Evolutionary conservation across 2,329 filamentous ascomycete species (phyloP).

Genomic region (Diplocarpon rosae): DNA sequence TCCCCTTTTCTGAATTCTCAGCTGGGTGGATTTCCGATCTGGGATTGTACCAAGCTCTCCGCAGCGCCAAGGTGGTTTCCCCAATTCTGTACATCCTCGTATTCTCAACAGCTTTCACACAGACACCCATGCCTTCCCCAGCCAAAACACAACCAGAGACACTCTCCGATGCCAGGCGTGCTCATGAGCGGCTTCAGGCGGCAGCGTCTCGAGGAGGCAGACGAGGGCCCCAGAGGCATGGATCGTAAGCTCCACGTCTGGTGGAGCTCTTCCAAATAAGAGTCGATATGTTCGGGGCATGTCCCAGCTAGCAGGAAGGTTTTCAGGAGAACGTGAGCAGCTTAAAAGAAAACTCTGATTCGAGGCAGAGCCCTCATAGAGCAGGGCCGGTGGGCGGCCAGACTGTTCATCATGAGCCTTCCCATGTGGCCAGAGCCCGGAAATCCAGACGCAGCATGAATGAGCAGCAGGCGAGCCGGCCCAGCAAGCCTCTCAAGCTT

Average conservation of each 20-base stretch:
- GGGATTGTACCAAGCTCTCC: no score
- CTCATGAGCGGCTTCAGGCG: constrained; percentile 10
- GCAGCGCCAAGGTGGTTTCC: background rate
- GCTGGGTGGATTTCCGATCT: no score
- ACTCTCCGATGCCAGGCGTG: constrained; percentile 1
- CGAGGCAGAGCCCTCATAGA: background rate
- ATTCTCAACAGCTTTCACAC: background rate
- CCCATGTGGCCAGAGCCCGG: background rate
- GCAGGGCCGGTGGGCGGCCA: background rate
- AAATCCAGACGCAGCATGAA: constrained; percentile 1
- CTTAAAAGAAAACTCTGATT: background rate
- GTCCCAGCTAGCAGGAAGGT: no score
- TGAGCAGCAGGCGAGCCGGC: background rate
- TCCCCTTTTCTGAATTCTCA: no score
- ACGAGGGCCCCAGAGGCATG: background rate
- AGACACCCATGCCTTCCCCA: background rate
- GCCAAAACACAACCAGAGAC: background rate
- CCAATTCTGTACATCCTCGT: background rate
- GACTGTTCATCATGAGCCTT: background rate
- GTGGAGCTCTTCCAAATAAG: background rate
- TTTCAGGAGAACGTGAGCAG: no score
- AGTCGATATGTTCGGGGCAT: background rate
- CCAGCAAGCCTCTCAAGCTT: no score
- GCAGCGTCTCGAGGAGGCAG: constrained; percentile 2
- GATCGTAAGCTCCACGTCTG: background rate